Base-by-base conservation (phyloP, 2,329 filamentous ascomycete species). In the Aspergillus fumigatiaffinis region DNA sequence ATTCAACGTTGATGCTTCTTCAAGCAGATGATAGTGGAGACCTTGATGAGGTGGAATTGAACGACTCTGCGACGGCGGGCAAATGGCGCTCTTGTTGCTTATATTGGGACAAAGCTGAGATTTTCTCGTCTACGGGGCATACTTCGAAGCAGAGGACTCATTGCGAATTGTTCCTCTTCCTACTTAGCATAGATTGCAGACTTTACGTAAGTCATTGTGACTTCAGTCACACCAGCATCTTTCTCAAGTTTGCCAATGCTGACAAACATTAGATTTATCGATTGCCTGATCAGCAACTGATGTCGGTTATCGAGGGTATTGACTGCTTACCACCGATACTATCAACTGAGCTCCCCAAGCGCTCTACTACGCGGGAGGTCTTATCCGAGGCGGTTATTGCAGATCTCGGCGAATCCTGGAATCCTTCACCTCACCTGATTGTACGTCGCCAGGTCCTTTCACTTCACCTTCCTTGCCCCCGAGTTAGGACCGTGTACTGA, bases 1-100 rank as follows among this genome's bases (percentile, higher is more conserved):
- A 99, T 71, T 86, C 85, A 5, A 94, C 89, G 59, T 82, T 92
- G 6, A 86, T 90, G 55, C 78, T 97, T 42, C 87, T 92, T 49
- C 85, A 91, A 68, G 90, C 92, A 42, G 91, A 92, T 67, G 85
- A 84, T 49, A 89, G 86, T 67, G 88, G 90, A 48, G 94, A 99
- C 66, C 79, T 97, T 2, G 92, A 96, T 69, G 90, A 96, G 69
- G 75, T 96, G 3, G 85, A 89, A 48, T 82, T 85, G 63, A 79
- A 83, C 32, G 85, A 87, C 28, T 77, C 81, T 8, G 66, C 82
- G 0, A 76, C 87, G 2, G 74, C 82, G 1, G 87, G 82, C 1
- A 90, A 89, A 69, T 97, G 94, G 90, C 77, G 88, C 6, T 89
- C 90, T 3, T 92, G 90, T 9, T 95, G 89, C 65, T 75, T 97